Base-by-base conservation (phyloP, 192 early-diverging fungal genomes). In the Phlyctochytrium planicorne region DNA sequence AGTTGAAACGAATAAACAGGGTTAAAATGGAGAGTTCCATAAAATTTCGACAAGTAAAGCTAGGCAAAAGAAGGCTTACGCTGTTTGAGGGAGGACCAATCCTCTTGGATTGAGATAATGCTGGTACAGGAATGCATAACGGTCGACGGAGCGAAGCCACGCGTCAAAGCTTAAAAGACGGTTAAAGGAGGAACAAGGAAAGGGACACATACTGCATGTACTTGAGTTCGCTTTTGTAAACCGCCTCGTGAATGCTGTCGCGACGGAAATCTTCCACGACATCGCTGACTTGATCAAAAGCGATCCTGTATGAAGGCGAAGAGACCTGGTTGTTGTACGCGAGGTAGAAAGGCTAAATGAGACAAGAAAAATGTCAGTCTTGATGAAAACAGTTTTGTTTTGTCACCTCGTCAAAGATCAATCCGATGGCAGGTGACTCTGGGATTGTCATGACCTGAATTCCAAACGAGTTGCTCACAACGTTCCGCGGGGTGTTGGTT, bases 121-220 rank as follows among this genome's bases (percentile, higher is more conserved):
- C 24, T 77, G 75, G 76, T 81, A 81, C 55, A 81, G 66, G 76
- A 81, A 81, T 29, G 80, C 71, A 63, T 72, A 71, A 16, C 53
- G 25, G 71, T 81, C 80, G 34, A 81, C 66, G 47, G 60, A 55
- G 31, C 76, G 72, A 14, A 72, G 33, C 80, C 80, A 81, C 34
- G 69, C 66, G 31, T 72, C 71, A 67, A 78, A 80, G 70, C 67
- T 64, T n/a, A n/a, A n/a, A n/a, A n/a, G n/a, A 34, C 32, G 29
- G 52, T 24, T 25, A 12, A 64, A 64, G 40, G 24, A 64, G 50
- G 30, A 50, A 64, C 35, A 62, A 1, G 0, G 0, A 50, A 31
- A 24, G 25, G 23, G 52, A 29, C 27, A 57, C 55, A 6, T 57
- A 72, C 59, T 59, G 32, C 63, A 71, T 29, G 20, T 24, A 27